Base-by-base conservation (phyloP, 2,329 filamentous ascomycete species). In the Rhexocercosporidium sp. region DNA sequence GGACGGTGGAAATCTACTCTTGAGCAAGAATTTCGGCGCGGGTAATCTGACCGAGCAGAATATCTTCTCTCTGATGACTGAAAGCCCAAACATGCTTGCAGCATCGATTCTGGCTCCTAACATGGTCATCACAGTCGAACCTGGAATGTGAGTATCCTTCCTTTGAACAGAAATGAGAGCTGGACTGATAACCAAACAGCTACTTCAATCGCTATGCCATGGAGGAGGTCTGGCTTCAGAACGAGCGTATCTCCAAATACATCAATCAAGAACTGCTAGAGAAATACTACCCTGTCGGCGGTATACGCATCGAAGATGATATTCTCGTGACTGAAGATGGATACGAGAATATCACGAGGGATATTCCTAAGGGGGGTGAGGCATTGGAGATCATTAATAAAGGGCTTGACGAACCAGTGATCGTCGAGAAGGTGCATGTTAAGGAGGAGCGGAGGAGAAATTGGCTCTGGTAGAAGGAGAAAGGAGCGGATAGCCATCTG, bases 291-390 rank as follows among this genome's bases (percentile, higher is more conserved):
- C 82, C 81, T 29, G 90, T 98, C 0, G 96, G 95, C 18, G 96
- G 96, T 39, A 93, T 97, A 29, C 87, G 96, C 56, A 96, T 98
- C 69, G 96, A 99, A 81, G 94, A 98, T 76, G 92, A 95, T 77
- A 86, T 98, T 46, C 83, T 96, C 25, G 89, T 98, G 57, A 96
- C 91, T 1, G 84, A 90, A 68, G 82, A 86, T 27, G 94, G 94
- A 0, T 89, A 88, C 74, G 94, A 97, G 79, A 96, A 97, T 76
- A 76, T 98, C 77, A 96, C 94, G 1, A 54, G 22, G 25, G 85
- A 86, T 1, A 91, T 91, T 34, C 92, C 92, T 0, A 97, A 96
- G 81, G 87, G 88, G 1, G 84, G 90, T 62, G 89, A 93, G 75
- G 80, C 94, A 73, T 81, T 94, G 76, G 83, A 84, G 69, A 82